Base-by-base conservation (phyloP, 805 yeast genomes). In the Wickerhamiella bombiphila region DNA sequence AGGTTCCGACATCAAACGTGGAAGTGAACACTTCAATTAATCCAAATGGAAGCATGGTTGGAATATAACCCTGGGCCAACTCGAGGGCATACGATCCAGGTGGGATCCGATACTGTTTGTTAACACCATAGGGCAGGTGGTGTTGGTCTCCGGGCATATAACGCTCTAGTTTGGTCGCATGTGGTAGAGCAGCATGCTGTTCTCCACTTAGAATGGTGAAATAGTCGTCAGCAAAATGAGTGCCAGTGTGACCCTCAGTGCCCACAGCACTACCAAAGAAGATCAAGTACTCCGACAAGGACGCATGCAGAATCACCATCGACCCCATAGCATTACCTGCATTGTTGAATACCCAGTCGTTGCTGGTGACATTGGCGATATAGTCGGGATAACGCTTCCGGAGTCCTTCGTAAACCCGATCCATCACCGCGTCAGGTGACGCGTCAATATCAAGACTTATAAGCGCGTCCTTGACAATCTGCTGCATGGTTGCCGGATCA, bases 241-340 rank as follows among this genome's bases (percentile, higher is more conserved):
- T 76, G 40, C 98, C 98, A 4, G 82, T 67, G 61, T 91, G 98
- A 32, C 98, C 98, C 59, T 83, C 96, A 13, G 94, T 85, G 30
- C 97, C 98, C 5, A 78, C 70, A 2, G 96, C 82, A 33, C 93
- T 70, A 35, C 98, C 98, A 47, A 91, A 91, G 56, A 91, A 70
- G 54, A 91, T 91, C 56, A 91, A 61, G 56, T 91, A 91, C 61
- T 91, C 98, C 5, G 91, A 67, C 50, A 91, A 66, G 6, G 97
- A 91, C 8, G 97, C 96, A 58, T 91, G 98, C 47, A 88, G 66
- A 43, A 91, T 82, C 50, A 82, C 70, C 97, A 91, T 88, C 39
- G 85, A 74, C 26, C 68, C 68, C 98, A 91, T 91, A 37, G 98
- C 97, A 49, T 94, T 94, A 39, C 98, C 98, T 3, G 98, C 98